Evolutionary conservation across 768 basidiomycete species (phyloP).

Genomic region (Pseudohyphozyma bogoriensis): DNA sequence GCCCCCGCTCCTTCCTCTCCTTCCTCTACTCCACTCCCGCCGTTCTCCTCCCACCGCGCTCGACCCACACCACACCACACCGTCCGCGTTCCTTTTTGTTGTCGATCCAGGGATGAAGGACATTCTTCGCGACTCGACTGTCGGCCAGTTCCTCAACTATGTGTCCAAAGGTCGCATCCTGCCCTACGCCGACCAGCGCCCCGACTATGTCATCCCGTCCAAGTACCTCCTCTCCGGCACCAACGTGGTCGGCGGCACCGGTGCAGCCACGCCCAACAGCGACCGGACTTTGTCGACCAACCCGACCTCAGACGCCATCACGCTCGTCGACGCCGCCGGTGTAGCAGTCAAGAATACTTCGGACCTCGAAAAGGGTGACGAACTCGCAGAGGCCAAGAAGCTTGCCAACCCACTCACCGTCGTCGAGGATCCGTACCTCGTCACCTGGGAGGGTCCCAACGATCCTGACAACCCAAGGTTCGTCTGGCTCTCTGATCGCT

Average conservation of each 20-base stretch:
- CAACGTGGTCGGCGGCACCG: neutral
- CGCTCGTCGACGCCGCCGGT: neutral
- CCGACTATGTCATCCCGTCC: slow-evolving; percentile 10
- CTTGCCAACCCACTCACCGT: neutral
- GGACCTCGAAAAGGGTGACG: neutral
- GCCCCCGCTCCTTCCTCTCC: no score
- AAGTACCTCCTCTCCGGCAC: neutral
- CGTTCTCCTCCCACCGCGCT: no score
- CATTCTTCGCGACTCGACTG: slow-evolving; percentile 26
- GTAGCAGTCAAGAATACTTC: slow-evolving; percentile 1
- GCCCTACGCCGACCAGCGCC: slow-evolving; percentile 24
- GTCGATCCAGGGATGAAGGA: no score
- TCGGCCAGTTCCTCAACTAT: slow-evolving; percentile 27
- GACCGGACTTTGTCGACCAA: no score
- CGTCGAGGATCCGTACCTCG: slow-evolving; percentile 25
- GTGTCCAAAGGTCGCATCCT: slow-evolving; percentile 21
- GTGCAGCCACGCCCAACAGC: no score
- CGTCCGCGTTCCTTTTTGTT: no score
- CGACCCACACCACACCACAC: no score
- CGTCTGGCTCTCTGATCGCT: neutral
- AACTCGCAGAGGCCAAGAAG: neutral
- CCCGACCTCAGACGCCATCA: no score
- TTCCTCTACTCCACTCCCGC: no score
- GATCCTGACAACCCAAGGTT: slow-evolving; percentile 12
- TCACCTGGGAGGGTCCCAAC: slow-evolving; percentile 12